These are phyloP conservation scores for Zostera marina DNA, from an alignment of 116 monocot species.

Conservation along the genomic window DNA sequence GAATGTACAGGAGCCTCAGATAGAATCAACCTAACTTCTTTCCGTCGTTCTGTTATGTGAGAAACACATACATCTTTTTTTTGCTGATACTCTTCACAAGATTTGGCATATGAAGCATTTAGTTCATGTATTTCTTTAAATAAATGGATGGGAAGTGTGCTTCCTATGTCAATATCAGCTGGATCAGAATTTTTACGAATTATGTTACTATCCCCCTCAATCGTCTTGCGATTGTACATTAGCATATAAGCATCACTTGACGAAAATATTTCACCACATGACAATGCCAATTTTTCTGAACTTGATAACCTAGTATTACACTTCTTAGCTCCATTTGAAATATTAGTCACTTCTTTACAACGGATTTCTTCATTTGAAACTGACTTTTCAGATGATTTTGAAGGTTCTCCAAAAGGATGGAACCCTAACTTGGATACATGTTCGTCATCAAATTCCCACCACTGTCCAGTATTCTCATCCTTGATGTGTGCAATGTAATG, in stretches of 20 bases:
- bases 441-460: constrained; percentile 99
- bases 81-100: constrained; percentile 58
- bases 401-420: constrained; percentile 60
- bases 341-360: constrained; percentile 7
- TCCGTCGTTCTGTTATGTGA: constrained; percentile 45
- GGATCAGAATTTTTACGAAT: constrained; percentile 1
- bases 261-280: constrained; percentile 46
- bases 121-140: constrained; percentile 41
- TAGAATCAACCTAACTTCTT: constrained; percentile 70
- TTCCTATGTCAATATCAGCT: constrained; percentile 2
- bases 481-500: constrained; percentile 97
- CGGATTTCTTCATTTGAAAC: constrained; percentile 8
- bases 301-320: constrained; percentile 1
- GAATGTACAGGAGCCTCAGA: constrained; percentile 62
- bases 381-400: constrained; percentile 23
- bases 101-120: constrained; percentile 39
- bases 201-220: constrained; percentile 7
- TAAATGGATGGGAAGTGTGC: constrained; percentile 49
- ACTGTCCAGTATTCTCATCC: constrained; percentile 62
- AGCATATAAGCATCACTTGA: constrained; percentile 99
- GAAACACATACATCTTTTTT: constrained; percentile 45
- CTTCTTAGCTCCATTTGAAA: constrained; percentile 33
- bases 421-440: constrained; percentile 63
- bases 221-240: constrained; percentile 47
- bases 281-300: neutral